phyloP scores from a whole-genome alignment of 306 rosid species.

The Sindora glabra region DNA sequence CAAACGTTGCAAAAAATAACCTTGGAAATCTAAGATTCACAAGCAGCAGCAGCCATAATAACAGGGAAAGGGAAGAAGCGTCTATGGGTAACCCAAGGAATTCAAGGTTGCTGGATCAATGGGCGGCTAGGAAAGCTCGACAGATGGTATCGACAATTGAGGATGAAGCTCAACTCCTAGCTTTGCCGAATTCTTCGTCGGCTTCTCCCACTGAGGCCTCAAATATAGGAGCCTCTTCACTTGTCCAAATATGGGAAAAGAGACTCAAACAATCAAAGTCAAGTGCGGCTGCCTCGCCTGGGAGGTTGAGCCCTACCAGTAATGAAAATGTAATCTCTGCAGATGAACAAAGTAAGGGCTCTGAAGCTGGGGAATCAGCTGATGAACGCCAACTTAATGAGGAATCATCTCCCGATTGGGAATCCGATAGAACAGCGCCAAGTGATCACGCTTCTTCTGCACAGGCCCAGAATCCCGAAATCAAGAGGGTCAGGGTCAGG shows the following conservation, averaged over 20 bases:
- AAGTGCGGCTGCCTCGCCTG: not conserved
- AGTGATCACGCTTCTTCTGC: constrained; percentile 29
- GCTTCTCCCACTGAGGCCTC: constrained; percentile 17
- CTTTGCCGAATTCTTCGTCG: not conserved
- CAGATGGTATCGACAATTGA: constrained; percentile 33
- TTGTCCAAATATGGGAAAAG: constrained; percentile 89
- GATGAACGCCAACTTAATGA: constrained; percentile 23
- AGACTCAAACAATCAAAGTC: constrained; percentile 40
- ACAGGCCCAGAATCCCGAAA: constrained; percentile 23
- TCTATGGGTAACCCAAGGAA: constrained; percentile 8
- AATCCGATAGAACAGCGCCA: constrained; percentile 16
- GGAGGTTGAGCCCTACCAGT: constrained; percentile 11
- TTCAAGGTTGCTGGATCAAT: constrained; percentile 21
- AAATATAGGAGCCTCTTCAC: constrained; percentile 65
- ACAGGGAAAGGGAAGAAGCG: not conserved
- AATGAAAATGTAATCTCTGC: constrained; percentile 13
- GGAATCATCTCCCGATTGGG: constrained; percentile 36
- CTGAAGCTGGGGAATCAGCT: constrained; percentile 25
- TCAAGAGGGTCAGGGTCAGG: constrained; percentile 54
- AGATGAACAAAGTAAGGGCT: constrained; percentile 15
- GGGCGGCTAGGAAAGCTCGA: constrained; percentile 24
- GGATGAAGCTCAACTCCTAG: constrained; percentile 22
- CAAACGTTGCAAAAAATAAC: constrained; percentile 16
- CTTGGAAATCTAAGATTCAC: not conserved
- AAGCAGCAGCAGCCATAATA: not conserved